These are phyloP conservation scores for Calonectria hongkongensis DNA, from an alignment of 2,329 filamentous ascomycete species.

Conservation along the genomic window DNA sequence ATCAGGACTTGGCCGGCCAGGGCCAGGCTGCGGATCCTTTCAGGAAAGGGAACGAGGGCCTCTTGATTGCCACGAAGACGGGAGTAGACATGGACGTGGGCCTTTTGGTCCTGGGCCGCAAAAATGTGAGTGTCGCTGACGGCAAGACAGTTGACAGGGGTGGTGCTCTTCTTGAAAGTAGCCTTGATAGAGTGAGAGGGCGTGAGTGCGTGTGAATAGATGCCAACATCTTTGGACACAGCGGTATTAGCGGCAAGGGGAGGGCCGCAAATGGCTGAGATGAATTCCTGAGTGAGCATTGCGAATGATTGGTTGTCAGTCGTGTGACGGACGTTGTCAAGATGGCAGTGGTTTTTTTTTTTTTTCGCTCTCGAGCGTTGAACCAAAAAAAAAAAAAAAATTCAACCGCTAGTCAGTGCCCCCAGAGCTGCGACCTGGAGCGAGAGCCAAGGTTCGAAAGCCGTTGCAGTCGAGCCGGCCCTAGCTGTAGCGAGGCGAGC, in stretches of 20 bases:
- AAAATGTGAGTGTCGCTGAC: slow-evolving; percentile 90
- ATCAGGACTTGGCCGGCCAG: slow-evolving; percentile 84
- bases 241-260: slow-evolving; percentile 77
- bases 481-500: slow-evolving; percentile 22
- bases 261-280: slow-evolving; percentile 75
- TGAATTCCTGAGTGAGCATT: slow-evolving; percentile 78
- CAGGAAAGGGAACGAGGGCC: slow-evolving; percentile 89
- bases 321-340: slow-evolving; percentile 6
- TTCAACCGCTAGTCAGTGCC: neutral
- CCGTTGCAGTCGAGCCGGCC: neutral
- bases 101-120: slow-evolving; percentile 92
- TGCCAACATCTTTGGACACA: slow-evolving; percentile 86
- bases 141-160: slow-evolving; percentile 85
- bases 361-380: neutral
- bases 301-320: slow-evolving; percentile 25
- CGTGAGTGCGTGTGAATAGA: slow-evolving; percentile 89
- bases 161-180: slow-evolving; percentile 93
- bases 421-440: slow-evolving; percentile 7
- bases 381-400: slow-evolving; percentile 2
- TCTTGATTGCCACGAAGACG: slow-evolving; percentile 90
- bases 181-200: slow-evolving; percentile 84
- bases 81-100: slow-evolving; percentile 94
- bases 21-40: slow-evolving; percentile 86
- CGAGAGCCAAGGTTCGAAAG: neutral
- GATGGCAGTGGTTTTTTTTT: neutral